Conservation (phyloP, 257 asterid genomes). For the Verbena officinalis region DNA sequence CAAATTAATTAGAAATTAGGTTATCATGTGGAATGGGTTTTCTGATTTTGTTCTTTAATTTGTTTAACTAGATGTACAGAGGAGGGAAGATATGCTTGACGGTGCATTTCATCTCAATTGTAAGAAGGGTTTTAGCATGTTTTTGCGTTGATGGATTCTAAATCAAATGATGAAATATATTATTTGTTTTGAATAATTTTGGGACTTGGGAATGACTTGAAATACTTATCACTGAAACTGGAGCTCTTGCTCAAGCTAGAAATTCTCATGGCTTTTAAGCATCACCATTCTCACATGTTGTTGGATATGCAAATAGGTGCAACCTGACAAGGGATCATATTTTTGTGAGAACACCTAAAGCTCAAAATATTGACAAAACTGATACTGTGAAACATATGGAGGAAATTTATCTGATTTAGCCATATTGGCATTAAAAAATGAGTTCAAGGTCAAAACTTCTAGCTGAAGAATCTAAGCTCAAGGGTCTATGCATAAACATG, state of each 20-base stretch:
- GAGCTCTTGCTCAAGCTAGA: background rate
- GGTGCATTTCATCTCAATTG: slow-evolving; percentile 66
- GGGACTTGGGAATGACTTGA: too few species aligned
- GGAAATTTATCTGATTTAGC: background rate
- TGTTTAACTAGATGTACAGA: slow-evolving; percentile 75
- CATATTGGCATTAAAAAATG: slow-evolving; percentile 27
- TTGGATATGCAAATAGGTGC: background rate
- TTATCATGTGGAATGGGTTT: background rate
- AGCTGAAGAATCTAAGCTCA: slow-evolving; percentile 41
- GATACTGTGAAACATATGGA: too few species aligned
- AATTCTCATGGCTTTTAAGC: background rate
- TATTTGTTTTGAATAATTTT: background rate
- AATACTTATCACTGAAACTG: slow-evolving; percentile 5
- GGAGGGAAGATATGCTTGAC: slow-evolving; percentile 95
- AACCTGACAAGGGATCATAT: background rate
- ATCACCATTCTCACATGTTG: background rate
- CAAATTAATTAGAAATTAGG: slow-evolving; percentile 2
- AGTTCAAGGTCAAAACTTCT: slow-evolving; percentile 41
- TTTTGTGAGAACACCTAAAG: background rate
- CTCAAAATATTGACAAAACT: background rate
- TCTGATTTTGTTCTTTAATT: slow-evolving; percentile 9
- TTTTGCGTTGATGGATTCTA: slow-evolving; percentile 7
- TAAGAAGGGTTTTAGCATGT: background rate
- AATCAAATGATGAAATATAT: background rate
- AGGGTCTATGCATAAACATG: slow-evolving; percentile 28